Percentiles rank a stretch among this genome's conserved stretches.
phyloP scores from a whole-genome alignment of 2,329 filamentous ascomycete genomes.

The Colletotrichum scovillei region DNA sequence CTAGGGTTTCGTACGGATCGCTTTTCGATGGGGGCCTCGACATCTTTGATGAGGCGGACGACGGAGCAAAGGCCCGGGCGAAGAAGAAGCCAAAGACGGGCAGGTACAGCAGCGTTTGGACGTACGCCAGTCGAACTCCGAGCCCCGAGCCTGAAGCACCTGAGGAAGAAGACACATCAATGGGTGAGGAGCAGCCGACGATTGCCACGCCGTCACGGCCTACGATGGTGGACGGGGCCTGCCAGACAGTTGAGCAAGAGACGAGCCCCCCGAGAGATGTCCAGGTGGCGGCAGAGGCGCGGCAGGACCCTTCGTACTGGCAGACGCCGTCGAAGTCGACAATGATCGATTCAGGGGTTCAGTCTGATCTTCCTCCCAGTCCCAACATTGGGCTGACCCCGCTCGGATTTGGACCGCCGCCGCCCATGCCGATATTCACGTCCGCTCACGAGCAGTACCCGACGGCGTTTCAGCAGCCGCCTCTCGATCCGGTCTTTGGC shows the following conservation, averaged over 20 bases:
- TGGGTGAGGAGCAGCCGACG: constrained; percentile 15
- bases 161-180: constrained; percentile 38
- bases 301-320: constrained; percentile 15
- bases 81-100: constrained; percentile 79
- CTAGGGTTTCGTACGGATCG: constrained; percentile 75
- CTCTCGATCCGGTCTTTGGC: constrained; percentile 12
- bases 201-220: constrained; percentile 35
- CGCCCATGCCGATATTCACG: constrained; percentile 21
- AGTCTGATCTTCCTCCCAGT: constrained; percentile 9
- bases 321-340: constrained; percentile 30
- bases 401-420: constrained; percentile 8
- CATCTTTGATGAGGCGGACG: constrained; percentile 75
- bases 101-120: constrained; percentile 77
- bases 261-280: constrained; percentile 35
- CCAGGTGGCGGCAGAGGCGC: constrained; percentile 31
- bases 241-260: constrained; percentile 44
- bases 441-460: constrained; percentile 18
- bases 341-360: constrained; percentile 31
- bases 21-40: constrained; percentile 74
- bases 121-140: constrained; percentile 76
- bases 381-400: not conserved
- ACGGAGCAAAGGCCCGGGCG: constrained; percentile 67
- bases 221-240: constrained; percentile 44
- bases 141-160: constrained; percentile 69
- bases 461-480: constrained; percentile 22